Conservation (phyloP, 805 yeast species). For the Ogataea parapolymorpha region DNA sequence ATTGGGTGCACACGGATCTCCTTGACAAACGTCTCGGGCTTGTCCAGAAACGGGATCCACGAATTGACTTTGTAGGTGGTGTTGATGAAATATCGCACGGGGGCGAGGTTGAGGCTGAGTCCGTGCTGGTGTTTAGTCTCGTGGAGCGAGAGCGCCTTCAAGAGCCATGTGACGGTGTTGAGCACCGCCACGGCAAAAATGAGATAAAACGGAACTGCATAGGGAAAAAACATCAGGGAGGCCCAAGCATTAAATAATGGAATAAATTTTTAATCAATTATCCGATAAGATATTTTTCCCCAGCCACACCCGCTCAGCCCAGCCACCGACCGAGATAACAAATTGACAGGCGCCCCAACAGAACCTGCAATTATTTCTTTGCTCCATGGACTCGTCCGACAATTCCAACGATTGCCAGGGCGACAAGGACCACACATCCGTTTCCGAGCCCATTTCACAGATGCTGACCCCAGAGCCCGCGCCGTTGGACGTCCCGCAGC, state of each 20-base stretch:
- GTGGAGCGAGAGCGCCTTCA: constrained; percentile 10
- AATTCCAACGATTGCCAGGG: constrained; percentile 1
- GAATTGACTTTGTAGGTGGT: constrained; percentile 13
- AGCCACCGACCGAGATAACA: constrained; percentile 9
- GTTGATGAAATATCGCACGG: constrained; percentile 7
- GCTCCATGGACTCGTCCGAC: constrained; percentile 9
- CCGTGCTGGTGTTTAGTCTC: constrained; percentile 16
- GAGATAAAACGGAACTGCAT: neutral
- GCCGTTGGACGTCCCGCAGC: constrained; percentile 9
- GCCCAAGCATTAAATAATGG: neutral
- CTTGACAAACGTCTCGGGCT: constrained; percentile 1
- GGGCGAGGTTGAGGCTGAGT: constrained; percentile 1
- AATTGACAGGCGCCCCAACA: constrained; percentile 10
- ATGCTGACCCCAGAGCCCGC: constrained; percentile 12
- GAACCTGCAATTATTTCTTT: constrained; percentile 4
- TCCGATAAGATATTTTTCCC: neutral
- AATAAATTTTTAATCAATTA: neutral
- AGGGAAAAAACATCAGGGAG: neutral
- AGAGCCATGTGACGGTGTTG: constrained; percentile 1
- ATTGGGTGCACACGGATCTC: constrained; percentile 24
- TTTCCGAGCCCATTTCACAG: constrained; percentile 3
- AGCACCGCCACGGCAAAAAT: neutral
- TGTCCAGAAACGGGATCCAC: constrained; percentile 3
- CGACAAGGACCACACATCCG: neutral
- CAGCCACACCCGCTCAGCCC: constrained; percentile 3